Conservation (phyloP, 2,329 filamentous ascomycete genomes). For the Penicillium brasilianum region DNA sequence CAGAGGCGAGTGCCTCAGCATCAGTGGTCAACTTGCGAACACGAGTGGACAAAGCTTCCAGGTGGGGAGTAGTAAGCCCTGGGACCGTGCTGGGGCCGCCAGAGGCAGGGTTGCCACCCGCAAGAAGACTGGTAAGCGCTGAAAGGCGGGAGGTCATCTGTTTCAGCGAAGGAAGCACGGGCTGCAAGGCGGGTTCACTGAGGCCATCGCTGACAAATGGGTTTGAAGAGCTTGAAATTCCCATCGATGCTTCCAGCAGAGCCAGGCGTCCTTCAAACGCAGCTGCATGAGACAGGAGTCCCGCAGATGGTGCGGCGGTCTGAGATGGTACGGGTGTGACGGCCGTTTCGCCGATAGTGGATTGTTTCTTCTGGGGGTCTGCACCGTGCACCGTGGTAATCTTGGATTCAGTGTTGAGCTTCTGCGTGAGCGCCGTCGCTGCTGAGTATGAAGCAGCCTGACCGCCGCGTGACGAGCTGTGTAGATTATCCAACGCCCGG, state of each 20-base stretch:
- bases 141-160: conserved; percentile 79
- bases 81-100: conserved; percentile 28
- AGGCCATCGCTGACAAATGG: conserved; percentile 54
- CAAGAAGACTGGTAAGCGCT: conserved; percentile 64
- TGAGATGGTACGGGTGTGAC: conserved; percentile 18
- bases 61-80: conserved; percentile 46
- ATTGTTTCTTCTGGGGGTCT: conserved; percentile 15
- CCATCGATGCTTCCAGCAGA: conserved; percentile 78
- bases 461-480: conserved; percentile 38
- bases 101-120: conserved; percentile 41
- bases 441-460: conserved; percentile 36
- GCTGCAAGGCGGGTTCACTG: conserved; percentile 59
- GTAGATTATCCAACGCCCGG: conserved; percentile 71
- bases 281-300: conserved; percentile 75
- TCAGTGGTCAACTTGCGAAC: conserved; percentile 52
- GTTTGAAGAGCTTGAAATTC: conserved; percentile 72
- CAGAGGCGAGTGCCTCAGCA: conserved; percentile 50
- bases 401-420: conserved; percentile 32
- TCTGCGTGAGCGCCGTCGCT: conserved; percentile 43
- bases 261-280: conserved; percentile 85
- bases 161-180: conserved; percentile 82
- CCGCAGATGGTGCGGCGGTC: conserved; percentile 41
- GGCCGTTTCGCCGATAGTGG: conserved; percentile 16
- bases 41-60: conserved; percentile 50
- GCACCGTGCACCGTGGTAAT: conserved; percentile 9